phyloP scores from a whole-genome alignment of 768 basidiomycete species.

The Mycena kentingensis region DNA sequence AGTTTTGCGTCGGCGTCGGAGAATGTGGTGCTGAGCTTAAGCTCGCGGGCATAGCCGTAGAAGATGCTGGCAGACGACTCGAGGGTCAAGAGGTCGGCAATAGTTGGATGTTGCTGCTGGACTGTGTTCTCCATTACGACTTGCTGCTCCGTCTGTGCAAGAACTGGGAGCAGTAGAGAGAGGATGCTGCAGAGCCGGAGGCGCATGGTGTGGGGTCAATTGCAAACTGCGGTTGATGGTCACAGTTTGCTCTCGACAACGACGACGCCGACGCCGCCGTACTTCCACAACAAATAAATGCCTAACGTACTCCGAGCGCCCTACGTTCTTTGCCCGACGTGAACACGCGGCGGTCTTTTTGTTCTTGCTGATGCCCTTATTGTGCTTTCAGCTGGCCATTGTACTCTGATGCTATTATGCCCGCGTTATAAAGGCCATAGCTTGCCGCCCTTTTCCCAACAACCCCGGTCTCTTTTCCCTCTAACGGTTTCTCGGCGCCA shows the following conservation, averaged over 20 bases:
- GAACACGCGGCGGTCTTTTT: no score
- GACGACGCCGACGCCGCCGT: no score
- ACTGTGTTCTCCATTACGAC: constrained; percentile 28
- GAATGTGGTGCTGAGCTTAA: constrained; percentile 59
- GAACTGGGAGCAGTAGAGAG: constrained; percentile 28
- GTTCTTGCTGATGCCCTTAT: no score
- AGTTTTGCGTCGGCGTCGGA: constrained; percentile 36
- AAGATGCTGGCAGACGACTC: constrained; percentile 77
- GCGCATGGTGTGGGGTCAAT: constrained; percentile 32
- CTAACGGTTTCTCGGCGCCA: no score
- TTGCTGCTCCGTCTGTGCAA: constrained; percentile 38
- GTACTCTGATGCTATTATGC: neutral
- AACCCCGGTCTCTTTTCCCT: no score
- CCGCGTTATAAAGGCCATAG: no score
- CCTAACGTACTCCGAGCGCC: no score
- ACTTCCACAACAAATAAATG: no score
- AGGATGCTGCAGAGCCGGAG: constrained; percentile 34
- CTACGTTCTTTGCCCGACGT: neutral
- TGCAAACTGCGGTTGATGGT: neutral
- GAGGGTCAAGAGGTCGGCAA: constrained; percentile 79
- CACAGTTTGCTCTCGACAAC: neutral
- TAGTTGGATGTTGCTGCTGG: constrained; percentile 54
- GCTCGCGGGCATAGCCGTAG: constrained; percentile 79
- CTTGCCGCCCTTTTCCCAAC: no score
- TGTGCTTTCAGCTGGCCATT: no score